Evolutionary conservation across 305 asterid species (phyloP), one percentile per base, ranked within the genome.

Genomic region (Andrographis paniculata): DNA sequence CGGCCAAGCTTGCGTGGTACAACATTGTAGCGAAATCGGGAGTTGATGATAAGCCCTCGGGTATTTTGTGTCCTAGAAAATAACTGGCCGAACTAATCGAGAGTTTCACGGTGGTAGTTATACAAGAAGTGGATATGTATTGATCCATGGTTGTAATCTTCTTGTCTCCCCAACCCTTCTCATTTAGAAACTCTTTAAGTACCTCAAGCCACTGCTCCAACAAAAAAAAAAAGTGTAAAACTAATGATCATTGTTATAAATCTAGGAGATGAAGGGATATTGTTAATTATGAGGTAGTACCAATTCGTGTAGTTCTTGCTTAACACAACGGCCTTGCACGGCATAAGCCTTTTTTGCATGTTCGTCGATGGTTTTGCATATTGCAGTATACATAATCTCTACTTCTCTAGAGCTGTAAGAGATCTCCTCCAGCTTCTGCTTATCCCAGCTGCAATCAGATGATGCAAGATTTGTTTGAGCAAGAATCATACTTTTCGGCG

Each of bases 371-470:
- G 64, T 55, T 11, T 42, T 40, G n/a, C 49, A 45, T 0, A 63
- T 33, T 45, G 66, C 61, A 1, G 44, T 27, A 14, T 39, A 50
- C 15, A 59, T 30, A 22, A 45, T 28, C 16, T 55, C 49, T 13
- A 59, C 67, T 16, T 44, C 53, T 33, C 46, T 47, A 19, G 64
- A 61, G 58, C 22, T 18, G 12, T n/a, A n/a, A n/a, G 27, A 20
- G 6, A 23, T 27, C 0, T 9, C 31, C 5, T 28, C 21, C 30
- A 53, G 27, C 35, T 51, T 21, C n/a, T 17, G n/a, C n/a, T n/a
- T n/a, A n/a, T n/a, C n/a, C n/a, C n/a, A 24, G 28, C 53, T 63
- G 69, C 75, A 69, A n/a, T 71, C 60, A 43, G 9, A 42, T 11
- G 2, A 36, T 42, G 5, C 19, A 10, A 33, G 45, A 20, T 1